Base-by-base conservation (phyloP, 1,284 basidiomycete genomes). In the Marasmius oreades region DNA sequence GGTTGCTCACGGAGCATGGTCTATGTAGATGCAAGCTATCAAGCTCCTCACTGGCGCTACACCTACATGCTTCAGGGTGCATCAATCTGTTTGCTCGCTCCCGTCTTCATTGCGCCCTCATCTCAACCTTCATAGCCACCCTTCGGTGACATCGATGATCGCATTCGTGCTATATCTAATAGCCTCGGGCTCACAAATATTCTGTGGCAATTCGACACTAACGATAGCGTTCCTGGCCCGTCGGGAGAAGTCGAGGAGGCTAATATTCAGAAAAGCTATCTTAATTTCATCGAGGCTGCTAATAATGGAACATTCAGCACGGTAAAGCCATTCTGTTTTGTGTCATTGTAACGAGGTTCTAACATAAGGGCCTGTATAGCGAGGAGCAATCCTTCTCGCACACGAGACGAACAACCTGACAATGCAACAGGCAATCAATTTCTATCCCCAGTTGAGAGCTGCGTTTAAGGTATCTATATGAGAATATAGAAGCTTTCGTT, bases 141-240 rank as follows among this genome's bases (percentile, higher is more conserved):
- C 11, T 88, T 73, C 60, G 82, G 83, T 47, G 80, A 84, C 55
- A 70, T 82, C 24, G 82, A 85, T 52, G 87, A 92, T 68, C 86
- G 90, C 52, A 82, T 92, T 46, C 81, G 90, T 46, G 76, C 79
- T 39, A 84, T 92, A 58, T 81, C 85, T 7, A 63, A 77, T 37
- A 78, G 73, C 1, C 78, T 90, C 56, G 77, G 79, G n/a, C 70
- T 89, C n/a, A 73, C 73, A 5, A 83, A 84, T 1, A 75, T 88
- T 62, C 69, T 88, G 37, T 88, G 86, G 85, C 67, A 78, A 64
- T 86, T 82, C 60, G 88, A 90, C 65, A 87, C 86, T 31, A 76
- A 79, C 37, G 84, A 92, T 72, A 31, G 26, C 14, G 14, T 16
- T 33, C 47, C 47, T 87, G 90, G 90, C 74, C 78, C 64, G 79